A percentile compares a stretch with the other conserved stretches of the same genome.
Evolutionary conservation across 805 yeast genomes (phyloP).

Genomic region (Wickerhamiella parazyma): DNA sequence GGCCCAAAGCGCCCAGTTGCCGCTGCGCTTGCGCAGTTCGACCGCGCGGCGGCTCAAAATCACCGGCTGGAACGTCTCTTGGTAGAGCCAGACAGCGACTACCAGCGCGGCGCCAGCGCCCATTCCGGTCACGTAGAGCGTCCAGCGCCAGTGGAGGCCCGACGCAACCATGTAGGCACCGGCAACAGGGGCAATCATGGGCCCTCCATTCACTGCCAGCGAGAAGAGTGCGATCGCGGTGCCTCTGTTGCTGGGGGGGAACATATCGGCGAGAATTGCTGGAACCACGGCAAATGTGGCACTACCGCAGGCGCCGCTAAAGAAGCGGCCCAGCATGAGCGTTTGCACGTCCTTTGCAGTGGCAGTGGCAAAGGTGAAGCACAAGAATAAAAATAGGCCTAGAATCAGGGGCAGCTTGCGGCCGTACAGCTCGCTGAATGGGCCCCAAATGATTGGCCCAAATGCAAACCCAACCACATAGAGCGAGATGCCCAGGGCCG

Average conservation of each 20-base stretch:
- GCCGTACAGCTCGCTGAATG: constrained; percentile 68
- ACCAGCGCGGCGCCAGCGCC: constrained; percentile 35
- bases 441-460: constrained; percentile 86
- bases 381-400: constrained; percentile 29
- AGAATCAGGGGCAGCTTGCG: constrained; percentile 44
- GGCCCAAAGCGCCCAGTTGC: constrained; percentile 73
- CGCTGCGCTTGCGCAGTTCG: constrained; percentile 47
- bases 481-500: constrained; percentile 60
- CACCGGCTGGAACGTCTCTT: constrained; percentile 62
- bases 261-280: constrained; percentile 19
- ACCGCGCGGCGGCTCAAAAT: constrained; percentile 50
- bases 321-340: constrained; percentile 56
- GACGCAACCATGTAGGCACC: constrained; percentile 29
- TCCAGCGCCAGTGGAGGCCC: constrained; percentile 42
- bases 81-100: constrained; percentile 31
- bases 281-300: constrained; percentile 32
- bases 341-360: constrained; percentile 16
- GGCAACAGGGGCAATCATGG: constrained; percentile 36
- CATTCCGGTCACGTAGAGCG: constrained; percentile 41
- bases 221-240: constrained; percentile 14
- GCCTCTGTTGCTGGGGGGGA: constrained; percentile 13
- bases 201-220: constrained; percentile 16
- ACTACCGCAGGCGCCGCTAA: constrained; percentile 71
- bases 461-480: constrained; percentile 84
- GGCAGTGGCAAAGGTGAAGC: constrained; percentile 19